phyloP scores from a whole-genome alignment of 148 eudicot genomes.

The Nyssa sinensis region DNA sequence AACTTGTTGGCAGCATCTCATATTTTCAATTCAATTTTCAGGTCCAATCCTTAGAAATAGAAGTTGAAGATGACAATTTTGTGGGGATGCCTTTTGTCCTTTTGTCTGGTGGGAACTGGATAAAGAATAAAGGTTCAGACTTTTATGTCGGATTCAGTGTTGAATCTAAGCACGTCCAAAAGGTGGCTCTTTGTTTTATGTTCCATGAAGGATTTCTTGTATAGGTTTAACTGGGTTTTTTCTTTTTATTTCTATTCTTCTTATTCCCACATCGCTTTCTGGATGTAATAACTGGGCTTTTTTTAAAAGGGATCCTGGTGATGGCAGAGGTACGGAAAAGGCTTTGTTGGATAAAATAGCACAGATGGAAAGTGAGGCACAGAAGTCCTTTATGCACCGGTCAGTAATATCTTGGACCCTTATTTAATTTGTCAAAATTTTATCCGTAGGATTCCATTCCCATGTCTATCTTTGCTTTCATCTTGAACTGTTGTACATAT shows the following conservation, averaged over 20 bases:
- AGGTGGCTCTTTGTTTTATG: slow-evolving; percentile 23
- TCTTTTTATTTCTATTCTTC: neutral
- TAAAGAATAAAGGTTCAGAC: slow-evolving; percentile 82
- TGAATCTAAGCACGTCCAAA: slow-evolving; percentile 38
- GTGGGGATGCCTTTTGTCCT: slow-evolving; percentile 95
- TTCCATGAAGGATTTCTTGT: neutral
- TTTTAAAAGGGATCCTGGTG: slow-evolving; percentile 63
- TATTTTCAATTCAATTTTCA: slow-evolving; percentile 27
- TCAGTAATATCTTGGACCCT: slow-evolving; percentile 28
- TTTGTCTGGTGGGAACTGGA: slow-evolving; percentile 75
- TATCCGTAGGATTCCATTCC: neutral
- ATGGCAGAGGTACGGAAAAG: slow-evolving; percentile 85
- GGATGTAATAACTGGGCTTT: slow-evolving; percentile 13
- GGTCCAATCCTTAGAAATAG: slow-evolving; percentile 65
- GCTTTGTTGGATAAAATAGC: slow-evolving; percentile 82
- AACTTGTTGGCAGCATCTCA: neutral
- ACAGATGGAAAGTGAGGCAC: slow-evolving; percentile 86
- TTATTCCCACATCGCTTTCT: slow-evolving; percentile 7
- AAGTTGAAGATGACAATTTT: slow-evolving; percentile 60
- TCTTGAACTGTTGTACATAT: neutral
- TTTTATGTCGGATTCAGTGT: slow-evolving; percentile 61
- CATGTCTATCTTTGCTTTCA: neutral
- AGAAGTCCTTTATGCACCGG: slow-evolving; percentile 98
- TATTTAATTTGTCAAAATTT: neutral
- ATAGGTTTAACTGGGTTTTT: slow-evolving; percentile 5